Conservation (phyloP, 1,284 basidiomycete species). For the Trametes polyzona region DNA sequence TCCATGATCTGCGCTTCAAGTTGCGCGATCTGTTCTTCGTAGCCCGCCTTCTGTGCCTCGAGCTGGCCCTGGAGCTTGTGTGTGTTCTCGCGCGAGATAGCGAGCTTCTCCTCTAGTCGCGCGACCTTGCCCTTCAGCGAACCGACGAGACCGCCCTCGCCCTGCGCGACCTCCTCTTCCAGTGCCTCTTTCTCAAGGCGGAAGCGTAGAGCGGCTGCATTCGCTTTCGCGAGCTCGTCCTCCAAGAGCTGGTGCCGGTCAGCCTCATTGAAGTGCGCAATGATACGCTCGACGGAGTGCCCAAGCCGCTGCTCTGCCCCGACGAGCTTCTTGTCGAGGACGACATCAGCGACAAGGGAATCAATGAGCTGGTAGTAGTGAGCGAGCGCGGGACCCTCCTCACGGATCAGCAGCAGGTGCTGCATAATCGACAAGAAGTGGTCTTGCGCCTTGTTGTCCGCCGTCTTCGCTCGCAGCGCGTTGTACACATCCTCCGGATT, state of each 20-base stretch:
- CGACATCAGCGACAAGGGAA: conserved; percentile 90
- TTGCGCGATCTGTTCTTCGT: conserved; percentile 87
- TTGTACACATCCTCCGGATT: conserved; percentile 89
- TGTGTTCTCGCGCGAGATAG: conserved; percentile 78
- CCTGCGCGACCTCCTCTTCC: conserved; percentile 81
- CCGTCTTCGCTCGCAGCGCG: conserved; percentile 75
- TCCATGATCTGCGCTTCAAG: conserved; percentile 94
- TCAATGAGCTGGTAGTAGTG: conserved; percentile 96
- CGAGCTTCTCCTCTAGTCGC: conserved; percentile 82
- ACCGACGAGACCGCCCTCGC: conserved; percentile 85
- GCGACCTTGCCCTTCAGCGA: conserved; percentile 76
- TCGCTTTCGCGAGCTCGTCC: conserved; percentile 75
- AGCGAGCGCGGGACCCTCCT: conserved; percentile 82
- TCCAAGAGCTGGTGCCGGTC: conserved; percentile 84
- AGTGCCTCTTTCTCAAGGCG: conserved; percentile 77
- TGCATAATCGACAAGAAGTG: conserved; percentile 93
- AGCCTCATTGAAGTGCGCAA: conserved; percentile 91
- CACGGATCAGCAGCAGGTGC: conserved; percentile 89
- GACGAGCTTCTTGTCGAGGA: conserved; percentile 88
- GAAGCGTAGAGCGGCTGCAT: conserved; percentile 64
- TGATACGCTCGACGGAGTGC: conserved; percentile 87
- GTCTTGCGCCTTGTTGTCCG: conserved; percentile 80
- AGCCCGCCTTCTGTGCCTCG: conserved; percentile 78
- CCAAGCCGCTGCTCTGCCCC: conserved; percentile 89
- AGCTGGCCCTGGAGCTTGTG: conserved; percentile 79